Base-by-base conservation (phyloP, 2,329 filamentous ascomycete species). In the Mycogone perniciosa region DNA sequence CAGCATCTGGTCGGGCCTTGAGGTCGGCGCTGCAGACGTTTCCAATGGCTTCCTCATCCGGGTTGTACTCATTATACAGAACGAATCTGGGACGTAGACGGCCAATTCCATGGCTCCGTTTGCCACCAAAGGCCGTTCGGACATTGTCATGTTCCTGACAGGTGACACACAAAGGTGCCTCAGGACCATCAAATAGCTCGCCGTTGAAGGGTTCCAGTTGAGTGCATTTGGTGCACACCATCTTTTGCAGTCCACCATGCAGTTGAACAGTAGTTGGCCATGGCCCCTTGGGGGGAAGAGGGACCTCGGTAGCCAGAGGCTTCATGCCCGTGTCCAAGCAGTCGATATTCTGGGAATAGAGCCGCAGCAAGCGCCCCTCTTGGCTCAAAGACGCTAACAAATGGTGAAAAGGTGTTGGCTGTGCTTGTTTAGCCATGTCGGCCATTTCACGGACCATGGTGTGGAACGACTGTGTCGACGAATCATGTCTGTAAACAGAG, bases 331-430 rank as follows among this genome's bases (percentile, higher is more conserved):
- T 93, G 61, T 99, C 93, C 57, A 99, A 87, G 52, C 91, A 89
- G 70, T 99, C 93, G 33, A 99, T 92, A 60, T 99, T 99, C 65
- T 99, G 93, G 3, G 89, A 92, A 68, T 99, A 99, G 6, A 99
- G 78, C 40, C 93, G 88, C 64, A 96, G 75, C 27, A 99, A 72
- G 20, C 93, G 88, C 40, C 86, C 88, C 69, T 97, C 90, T 52
- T 88, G 80, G 4, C 92, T 89, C 26, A 99, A 76, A 4, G 90
- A 92, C 44, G 93, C 93, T 40, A 99, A 79, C 68, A 99, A 80
- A 65, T 96, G 88, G 73, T 99, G 93, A 64, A 99, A 99, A 2
- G 82, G 76, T 1, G 93, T 96, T 9, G 93, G 90, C 57, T 84
- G 72, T 49, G 92, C 91, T 46, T 78, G 77, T 59, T 84, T 82